Percentiles rank a stretch among this genome's conserved stretches.
Evolutionary conservation across 2,329 filamentous ascomycete species (phyloP).

Genomic region (Fusarium sp.): DNA sequence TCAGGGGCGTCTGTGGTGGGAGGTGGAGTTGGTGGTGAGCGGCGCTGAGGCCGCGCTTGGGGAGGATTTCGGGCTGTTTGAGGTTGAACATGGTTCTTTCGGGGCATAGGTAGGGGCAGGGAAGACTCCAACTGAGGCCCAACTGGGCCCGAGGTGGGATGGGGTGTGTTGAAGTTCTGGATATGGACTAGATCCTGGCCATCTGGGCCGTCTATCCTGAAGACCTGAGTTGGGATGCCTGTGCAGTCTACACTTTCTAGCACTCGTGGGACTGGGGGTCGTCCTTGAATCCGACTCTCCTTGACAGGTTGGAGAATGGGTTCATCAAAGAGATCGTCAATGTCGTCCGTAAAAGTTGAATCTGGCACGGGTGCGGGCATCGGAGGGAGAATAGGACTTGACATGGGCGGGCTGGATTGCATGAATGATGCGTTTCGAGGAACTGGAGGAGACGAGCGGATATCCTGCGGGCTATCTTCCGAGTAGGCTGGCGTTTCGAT

Average conservation of each 20-base stretch:
- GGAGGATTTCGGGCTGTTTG: constrained; percentile 22
- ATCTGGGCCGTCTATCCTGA: constrained; percentile 51
- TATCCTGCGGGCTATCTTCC: constrained; percentile 79
- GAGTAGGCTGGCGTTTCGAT: constrained; percentile 65
- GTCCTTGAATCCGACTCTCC: constrained; percentile 46
- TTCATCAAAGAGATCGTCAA: constrained; percentile 77
- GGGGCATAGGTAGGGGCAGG: constrained; percentile 36
- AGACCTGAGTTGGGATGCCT: constrained; percentile 58
- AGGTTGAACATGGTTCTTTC: constrained; percentile 24
- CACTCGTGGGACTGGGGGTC: constrained; percentile 31
- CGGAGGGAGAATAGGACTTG: constrained; percentile 81
- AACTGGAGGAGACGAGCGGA: constrained; percentile 91
- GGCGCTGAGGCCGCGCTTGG: constrained; percentile 34
- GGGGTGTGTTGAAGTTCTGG: constrained; percentile 49
- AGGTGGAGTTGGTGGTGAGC: constrained; percentile 51
- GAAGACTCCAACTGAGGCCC: constrained; percentile 33
- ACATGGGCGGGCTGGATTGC: constrained; percentile 74
- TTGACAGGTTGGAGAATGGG: constrained; percentile 60
- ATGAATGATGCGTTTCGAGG: constrained; percentile 70
- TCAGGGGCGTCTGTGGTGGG: constrained; percentile 54
- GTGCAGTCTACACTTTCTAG: constrained; percentile 50
- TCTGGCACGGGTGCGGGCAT: constrained; percentile 75
- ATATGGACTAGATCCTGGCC: constrained; percentile 53
- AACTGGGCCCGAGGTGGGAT: constrained; percentile 37
- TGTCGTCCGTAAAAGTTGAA: constrained; percentile 86